Percentiles rank a stretch among this genome's conserved stretches.
phyloP scores from a whole-genome alignment of 495 filamentous ascomycete genomes.

The Penicillium simplicissimum region DNA sequence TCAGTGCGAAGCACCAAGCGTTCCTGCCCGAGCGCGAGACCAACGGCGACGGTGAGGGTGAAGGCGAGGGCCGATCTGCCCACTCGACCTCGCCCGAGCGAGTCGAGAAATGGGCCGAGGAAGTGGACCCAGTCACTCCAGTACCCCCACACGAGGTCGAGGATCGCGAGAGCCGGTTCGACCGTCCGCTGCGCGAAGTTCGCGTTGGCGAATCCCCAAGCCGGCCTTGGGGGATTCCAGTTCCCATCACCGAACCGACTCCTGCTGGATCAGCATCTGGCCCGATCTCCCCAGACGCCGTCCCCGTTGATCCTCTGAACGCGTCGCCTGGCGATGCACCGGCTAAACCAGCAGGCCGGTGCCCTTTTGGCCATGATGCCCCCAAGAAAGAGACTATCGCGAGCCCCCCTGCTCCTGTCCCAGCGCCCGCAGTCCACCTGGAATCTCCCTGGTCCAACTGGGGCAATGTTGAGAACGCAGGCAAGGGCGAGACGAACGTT shows the following conservation, averaged over 20 bases:
- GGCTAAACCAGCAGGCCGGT: constrained; percentile 38
- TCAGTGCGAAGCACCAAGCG: constrained; percentile 79
- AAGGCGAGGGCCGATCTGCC: background rate
- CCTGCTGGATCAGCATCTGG: constrained; percentile 24
- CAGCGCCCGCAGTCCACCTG: background rate
- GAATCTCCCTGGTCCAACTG: constrained; percentile 13
- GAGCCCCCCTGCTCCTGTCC: constrained; percentile 1
- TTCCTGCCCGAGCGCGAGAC: constrained; percentile 66
- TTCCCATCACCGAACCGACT: constrained; percentile 57
- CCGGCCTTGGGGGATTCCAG: constrained; percentile 84
- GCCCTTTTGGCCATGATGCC: constrained; percentile 52
- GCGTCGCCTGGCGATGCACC: constrained; percentile 16
- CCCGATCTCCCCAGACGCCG: constrained; percentile 19
- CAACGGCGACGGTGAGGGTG: constrained; percentile 32
- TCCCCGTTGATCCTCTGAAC: constrained; percentile 17
- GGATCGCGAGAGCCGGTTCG: constrained; percentile 62
- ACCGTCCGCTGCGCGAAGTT: constrained; percentile 78
- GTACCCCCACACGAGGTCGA: constrained; percentile 36
- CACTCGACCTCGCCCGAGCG: constrained; percentile 53
- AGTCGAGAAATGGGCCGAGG: constrained; percentile 80
- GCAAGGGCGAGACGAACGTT: constrained; percentile 8
- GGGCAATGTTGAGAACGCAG: constrained; percentile 12
- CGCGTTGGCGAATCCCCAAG: constrained; percentile 87
- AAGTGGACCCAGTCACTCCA: constrained; percentile 51
- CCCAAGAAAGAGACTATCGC: constrained; percentile 19